phyloP scores from a whole-genome alignment of 2,329 filamentous ascomycete species.

The Raffaelea ambrosiae region DNA sequence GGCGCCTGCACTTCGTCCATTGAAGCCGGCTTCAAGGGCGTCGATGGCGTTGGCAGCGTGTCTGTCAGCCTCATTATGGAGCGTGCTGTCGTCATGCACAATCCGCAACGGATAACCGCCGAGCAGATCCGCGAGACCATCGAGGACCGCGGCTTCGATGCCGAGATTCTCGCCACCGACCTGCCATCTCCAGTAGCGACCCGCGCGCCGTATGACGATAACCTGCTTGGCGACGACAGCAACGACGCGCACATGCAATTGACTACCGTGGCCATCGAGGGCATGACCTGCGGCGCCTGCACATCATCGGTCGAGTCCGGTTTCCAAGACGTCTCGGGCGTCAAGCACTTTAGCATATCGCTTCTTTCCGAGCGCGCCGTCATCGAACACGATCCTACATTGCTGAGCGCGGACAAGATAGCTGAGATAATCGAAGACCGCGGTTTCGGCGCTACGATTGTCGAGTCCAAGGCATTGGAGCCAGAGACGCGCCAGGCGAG shows the following conservation, averaged over 20 bases:
- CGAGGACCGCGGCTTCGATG: constrained; percentile 87
- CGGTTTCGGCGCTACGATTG: constrained; percentile 71
- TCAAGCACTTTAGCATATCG: constrained; percentile 73
- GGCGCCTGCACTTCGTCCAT: constrained; percentile 94
- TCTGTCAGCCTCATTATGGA: constrained; percentile 94
- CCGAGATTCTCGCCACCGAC: constrained; percentile 77
- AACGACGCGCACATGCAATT: constrained; percentile 38
- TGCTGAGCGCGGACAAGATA: constrained; percentile 44
- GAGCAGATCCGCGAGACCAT: constrained; percentile 77
- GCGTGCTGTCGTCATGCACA: constrained; percentile 87
- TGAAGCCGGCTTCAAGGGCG: constrained; percentile 77
- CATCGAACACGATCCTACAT: constrained; percentile 63
- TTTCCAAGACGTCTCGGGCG: constrained; percentile 64
- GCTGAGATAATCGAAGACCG: constrained; percentile 57
- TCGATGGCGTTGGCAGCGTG: constrained; percentile 75
- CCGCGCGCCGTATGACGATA: constrained; percentile 20
- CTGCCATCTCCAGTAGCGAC: constrained; percentile 46
- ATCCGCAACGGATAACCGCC: constrained; percentile 63
- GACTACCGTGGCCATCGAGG: constrained; percentile 71
- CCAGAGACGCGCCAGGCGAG: constrained; percentile 16
- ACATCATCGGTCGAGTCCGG: constrained; percentile 77
- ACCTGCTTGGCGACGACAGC: constrained; percentile 27
- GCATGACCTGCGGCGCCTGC: constrained; percentile 89
- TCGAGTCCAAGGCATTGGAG: constrained; percentile 56
- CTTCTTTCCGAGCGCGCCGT: constrained; percentile 78